Percentiles rank a stretch among this genome's conserved stretches.
phyloP scores from a whole-genome alignment of 306 rosid species.

The Quercus variabilis region DNA sequence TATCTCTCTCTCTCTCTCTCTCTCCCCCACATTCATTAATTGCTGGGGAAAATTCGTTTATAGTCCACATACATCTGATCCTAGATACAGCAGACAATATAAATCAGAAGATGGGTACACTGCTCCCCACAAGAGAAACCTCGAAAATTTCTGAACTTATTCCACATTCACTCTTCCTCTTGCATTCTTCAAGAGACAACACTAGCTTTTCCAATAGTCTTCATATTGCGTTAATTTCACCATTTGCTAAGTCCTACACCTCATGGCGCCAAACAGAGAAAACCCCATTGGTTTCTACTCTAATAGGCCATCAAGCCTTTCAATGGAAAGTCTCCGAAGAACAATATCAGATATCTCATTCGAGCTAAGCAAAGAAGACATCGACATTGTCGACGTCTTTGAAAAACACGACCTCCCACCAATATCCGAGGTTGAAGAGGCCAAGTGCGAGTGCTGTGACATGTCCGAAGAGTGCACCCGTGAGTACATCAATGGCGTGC shows the following conservation, averaged over 20 bases:
- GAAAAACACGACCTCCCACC: slow-evolving; percentile 5
- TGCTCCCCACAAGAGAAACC: neutral
- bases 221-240: neutral
- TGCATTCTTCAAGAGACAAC: neutral
- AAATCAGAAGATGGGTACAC: slow-evolving; percentile 1
- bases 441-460: slow-evolving; percentile 67
- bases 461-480: slow-evolving; percentile 54
- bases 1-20: neutral
- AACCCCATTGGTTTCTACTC: slow-evolving; percentile 13
- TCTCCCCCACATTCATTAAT: neutral
- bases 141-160: neutral
- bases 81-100: neutral
- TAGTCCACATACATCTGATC: slow-evolving; percentile 19
- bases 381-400: neutral
- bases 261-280: slow-evolving; percentile 30
- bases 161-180: neutral
- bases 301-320: slow-evolving; percentile 15
- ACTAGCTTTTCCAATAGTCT: neutral
- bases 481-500: slow-evolving; percentile 39
- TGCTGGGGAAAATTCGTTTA: neutral
- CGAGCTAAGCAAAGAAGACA: slow-evolving; percentile 22
- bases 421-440: slow-evolving; percentile 33
- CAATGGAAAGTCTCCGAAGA: slow-evolving; percentile 42
- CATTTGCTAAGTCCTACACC: neutral
- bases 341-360: slow-evolving; percentile 39